Evolutionary conservation across 2,329 filamentous ascomycete species (phyloP).

Genomic region (Curvularia verruculosa): DNA sequence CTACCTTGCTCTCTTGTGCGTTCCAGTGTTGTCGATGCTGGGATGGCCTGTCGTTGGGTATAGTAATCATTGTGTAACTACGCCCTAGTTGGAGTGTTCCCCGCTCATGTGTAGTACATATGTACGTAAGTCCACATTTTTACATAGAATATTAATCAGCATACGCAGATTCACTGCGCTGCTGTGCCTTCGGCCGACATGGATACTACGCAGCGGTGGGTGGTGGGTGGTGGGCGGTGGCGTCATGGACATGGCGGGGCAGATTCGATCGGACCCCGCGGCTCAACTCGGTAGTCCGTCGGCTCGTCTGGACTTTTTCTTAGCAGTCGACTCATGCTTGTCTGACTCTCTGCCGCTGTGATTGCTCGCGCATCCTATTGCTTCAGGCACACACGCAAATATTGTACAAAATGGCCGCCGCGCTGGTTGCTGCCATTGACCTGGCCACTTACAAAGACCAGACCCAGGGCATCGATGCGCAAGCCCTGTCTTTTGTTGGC

Average conservation of each 20-base stretch:
- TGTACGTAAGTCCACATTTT: too few species aligned
- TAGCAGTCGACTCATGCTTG: constrained; percentile 7
- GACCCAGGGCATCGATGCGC: constrained; percentile 58
- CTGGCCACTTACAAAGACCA: constrained; percentile 52
- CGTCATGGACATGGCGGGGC: constrained; percentile 21
- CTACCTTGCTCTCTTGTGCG: not conserved
- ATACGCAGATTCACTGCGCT: not conserved
- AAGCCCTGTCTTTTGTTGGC: constrained; percentile 63
- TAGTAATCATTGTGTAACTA: not conserved
- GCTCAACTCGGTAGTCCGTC: constrained; percentile 12
- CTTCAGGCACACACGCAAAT: constrained; percentile 1
- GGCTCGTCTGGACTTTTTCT: constrained; percentile 16
- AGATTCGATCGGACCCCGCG: constrained; percentile 18
- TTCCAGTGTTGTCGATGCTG: not conserved
- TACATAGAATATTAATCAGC: not conserved
- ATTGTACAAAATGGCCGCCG: constrained; percentile 49
- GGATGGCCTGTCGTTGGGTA: not conserved
- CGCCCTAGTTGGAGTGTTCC: not conserved
- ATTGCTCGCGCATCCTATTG: not conserved
- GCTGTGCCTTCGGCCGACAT: not conserved
- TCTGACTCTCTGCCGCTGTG: constrained; percentile 1
- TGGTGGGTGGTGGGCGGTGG: not conserved
- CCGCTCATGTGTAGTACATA: not conserved
- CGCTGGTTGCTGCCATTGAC: constrained; percentile 59
- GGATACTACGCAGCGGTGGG: not conserved